phyloP scores from a whole-genome alignment of 768 basidiomycete species.

The Tylopilus vinaceipallidus region DNA sequence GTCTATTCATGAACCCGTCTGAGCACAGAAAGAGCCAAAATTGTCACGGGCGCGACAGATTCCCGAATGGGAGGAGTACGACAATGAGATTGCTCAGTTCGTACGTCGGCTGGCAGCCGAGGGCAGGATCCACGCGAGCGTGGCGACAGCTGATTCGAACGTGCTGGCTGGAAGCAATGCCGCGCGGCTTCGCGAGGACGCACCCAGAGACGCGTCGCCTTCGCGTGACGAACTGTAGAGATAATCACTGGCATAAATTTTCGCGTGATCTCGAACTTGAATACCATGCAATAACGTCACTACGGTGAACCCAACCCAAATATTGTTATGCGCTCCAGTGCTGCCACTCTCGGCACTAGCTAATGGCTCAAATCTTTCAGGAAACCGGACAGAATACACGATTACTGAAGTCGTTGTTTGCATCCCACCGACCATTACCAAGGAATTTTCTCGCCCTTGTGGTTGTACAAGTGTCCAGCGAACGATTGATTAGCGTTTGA shows the following conservation, averaged over 20 bases:
- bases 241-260: background rate
- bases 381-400: too few relatives aligned
- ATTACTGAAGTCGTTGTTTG: too few relatives aligned
- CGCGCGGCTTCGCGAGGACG: conserved; percentile 19
- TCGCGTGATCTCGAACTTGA: background rate
- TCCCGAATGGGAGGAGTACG: conserved; percentile 97
- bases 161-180: conserved; percentile 53
- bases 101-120: conserved; percentile 67
- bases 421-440: conserved; percentile 22
- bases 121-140: conserved; percentile 65
- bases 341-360: too few relatives aligned
- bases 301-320: too few relatives aligned
- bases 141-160: conserved; percentile 67
- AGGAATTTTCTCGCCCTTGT: conserved; percentile 30
- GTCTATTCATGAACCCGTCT: conserved; percentile 1
- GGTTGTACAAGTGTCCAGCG: conserved; percentile 33
- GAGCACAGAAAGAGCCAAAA: conserved; percentile 90
- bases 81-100: conserved; percentile 84
- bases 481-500: conserved; percentile 21
- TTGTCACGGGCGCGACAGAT: conserved; percentile 89
- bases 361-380: too few relatives aligned
- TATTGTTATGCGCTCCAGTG: too few relatives aligned
- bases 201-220: background rate
- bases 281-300: too few relatives aligned
- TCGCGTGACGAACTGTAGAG: conserved; percentile 21